Base-by-base conservation (phyloP, 768 basidiomycete species). In the Coprinellus micaceus region DNA sequence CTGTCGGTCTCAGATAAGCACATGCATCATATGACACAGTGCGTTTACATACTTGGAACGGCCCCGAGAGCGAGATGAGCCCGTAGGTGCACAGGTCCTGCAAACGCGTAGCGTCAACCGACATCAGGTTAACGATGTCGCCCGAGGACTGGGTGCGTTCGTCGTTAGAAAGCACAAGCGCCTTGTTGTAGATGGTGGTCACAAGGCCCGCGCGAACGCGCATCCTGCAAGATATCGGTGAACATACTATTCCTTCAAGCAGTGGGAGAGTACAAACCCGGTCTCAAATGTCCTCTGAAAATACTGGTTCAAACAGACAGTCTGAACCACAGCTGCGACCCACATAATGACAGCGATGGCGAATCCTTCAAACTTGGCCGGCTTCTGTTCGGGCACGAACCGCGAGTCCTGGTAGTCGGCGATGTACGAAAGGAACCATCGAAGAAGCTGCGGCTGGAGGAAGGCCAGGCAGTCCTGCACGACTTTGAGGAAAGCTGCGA, bases 81-180 rank as follows among this genome's bases (percentile, higher is more conserved):
- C 88, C 92, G 66, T 89, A 92, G 0, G 86, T 83, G 66, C 88
- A 90, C 24, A 93, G 75, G 57, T 94, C 91, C 61, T 92, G 89
- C 41, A 94, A 70, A 33, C 89, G 75, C 13, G 82, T 85, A 0
- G 91, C 83, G 61, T 94, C 91, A 13, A 96, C 93, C 7, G 87
- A 88, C 88, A 95, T 94, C 29, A 96, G 71, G 66, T 97, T 98
- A 60, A 97, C 93, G 33, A 97, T 94, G 66, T 97, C 94, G 1
- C 96, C 95, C 0, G 91, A 84, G 0, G 90, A 81, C 40, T 91
- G 83, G 10, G 82, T 79, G 4, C 89, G 83, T 64, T 92, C 94
- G 56, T 92, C 89, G 63, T 88, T 94, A 1, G 90, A 91, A 9
- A 98, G 80, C 3, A 91, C 79, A 21, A 98, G 76, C 0, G 93